Evolutionary conservation across 2,329 filamentous ascomycete genomes (phyloP), one percentile per base, ranked within the genome.

Genomic region (Ceratocystis variospora): DNA sequence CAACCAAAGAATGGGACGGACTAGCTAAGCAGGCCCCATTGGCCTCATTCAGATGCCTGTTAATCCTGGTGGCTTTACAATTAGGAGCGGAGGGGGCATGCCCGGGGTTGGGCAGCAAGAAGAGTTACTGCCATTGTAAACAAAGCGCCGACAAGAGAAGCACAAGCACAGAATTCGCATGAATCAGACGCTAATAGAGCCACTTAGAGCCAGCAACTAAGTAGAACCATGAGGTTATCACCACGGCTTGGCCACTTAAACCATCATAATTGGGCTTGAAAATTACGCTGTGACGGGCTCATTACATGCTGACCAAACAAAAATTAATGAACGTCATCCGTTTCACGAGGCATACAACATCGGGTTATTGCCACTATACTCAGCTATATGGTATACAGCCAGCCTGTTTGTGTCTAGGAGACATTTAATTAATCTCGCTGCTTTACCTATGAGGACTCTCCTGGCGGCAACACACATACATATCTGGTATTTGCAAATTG

Each of bases 51-150:
- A 19, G 28, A 33, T 57, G 31, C 53, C 8, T n/a, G 31, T n/a
- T 31, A 59, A 59, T 59, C 55, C 55, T 59, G 15, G 48, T n/a
- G 46, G 46, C 48, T 50, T 50, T 50, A 19, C 48, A 22, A 19
- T 50, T 10, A 25, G 22, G 48, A 48, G 19, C 17, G 17, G 45
- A 48, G n/a, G 45, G 45, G 50, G 50, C 55, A n/a, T 59, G 3
- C 10, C 55, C 17, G 55, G 55, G 55, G 28, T 59, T 59, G 55
- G 55, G 55, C 55, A 59, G 55, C 55, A 59, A 59, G 55, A 37
- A 8, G 55, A n/a, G 31, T 37, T n/a, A 33, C 55, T 25, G 15
- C 17, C 25, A 15, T 53, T 37, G 31, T n/a, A 59, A 59, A 37
- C 55, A 59, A 59, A 59, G 55, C 55, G 25, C 28, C 31, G 15